phyloP scores from a whole-genome alignment of 2,329 filamentous ascomycete species.

The Aspergillus ibericus region DNA sequence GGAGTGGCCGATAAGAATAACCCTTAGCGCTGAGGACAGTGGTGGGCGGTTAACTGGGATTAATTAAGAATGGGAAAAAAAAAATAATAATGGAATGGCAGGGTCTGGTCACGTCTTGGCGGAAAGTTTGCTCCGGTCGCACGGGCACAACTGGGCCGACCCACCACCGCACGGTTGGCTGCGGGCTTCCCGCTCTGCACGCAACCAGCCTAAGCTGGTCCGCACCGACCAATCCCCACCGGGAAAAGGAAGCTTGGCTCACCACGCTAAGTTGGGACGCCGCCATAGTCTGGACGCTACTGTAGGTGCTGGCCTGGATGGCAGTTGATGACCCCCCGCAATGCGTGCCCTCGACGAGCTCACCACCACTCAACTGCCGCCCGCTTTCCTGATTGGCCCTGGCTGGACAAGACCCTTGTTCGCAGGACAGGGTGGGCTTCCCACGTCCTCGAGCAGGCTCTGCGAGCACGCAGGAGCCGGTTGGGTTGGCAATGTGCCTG shows the following conservation, averaged over 20 bases:
- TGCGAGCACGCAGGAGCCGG: not conserved
- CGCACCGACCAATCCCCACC: conserved; percentile 17
- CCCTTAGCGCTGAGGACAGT: not conserved
- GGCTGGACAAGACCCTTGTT: conserved; percentile 4
- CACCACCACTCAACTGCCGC: not conserved
- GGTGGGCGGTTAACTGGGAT: conserved; percentile 17
- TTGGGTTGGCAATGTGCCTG: conserved; percentile 4
- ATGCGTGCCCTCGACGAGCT: not conserved
- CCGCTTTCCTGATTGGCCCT: conserved; percentile 8
- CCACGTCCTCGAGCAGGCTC: not conserved
- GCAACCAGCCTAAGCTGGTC: conserved; percentile 13
- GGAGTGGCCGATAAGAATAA: conserved; percentile 1
- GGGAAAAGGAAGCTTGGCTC: conserved; percentile 26
- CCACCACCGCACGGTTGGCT: conserved; percentile 22
- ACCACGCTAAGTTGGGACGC: conserved; percentile 17
- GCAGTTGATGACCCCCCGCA: conserved; percentile 11
- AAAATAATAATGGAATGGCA: not conserved
- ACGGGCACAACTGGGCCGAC: conserved; percentile 6
- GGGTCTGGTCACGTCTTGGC: conserved; percentile 16
- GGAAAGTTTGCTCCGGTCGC: conserved; percentile 6
- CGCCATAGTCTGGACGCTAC: not conserved
- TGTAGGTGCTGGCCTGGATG: conserved; percentile 14
- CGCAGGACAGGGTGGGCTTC: not conserved
- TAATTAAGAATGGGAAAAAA: conserved; percentile 11
- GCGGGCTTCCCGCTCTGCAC: conserved; percentile 24